A percentile compares a stretch with the other conserved stretches of the same genome.
Evolutionary conservation across 176 grass and related monocot genomes (phyloP).

Genomic region (barley (Hordeum vulgare)): DNA sequence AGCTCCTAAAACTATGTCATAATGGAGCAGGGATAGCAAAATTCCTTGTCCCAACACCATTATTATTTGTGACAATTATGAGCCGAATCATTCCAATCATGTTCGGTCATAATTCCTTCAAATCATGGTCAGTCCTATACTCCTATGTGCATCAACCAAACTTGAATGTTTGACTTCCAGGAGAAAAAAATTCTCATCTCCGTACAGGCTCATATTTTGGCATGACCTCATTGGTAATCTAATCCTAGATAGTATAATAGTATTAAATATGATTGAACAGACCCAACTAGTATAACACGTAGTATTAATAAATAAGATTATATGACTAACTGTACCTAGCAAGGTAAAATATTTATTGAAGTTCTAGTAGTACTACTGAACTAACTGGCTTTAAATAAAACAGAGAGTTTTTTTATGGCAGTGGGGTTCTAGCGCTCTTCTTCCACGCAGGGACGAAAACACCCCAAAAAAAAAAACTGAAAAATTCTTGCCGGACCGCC

Average conservation of each 20-base stretch:
- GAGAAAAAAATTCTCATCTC: neutral
- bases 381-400: neutral
- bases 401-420: neutral
- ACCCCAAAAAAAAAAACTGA: neutral
- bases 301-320: neutral
- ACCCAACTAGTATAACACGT: neutral
- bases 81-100: neutral
- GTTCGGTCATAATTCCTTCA: neutral
- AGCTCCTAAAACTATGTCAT: constrained; percentile 9
- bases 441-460: neutral
- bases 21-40: neutral
- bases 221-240: neutral
- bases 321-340: neutral
- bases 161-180: constrained; percentile 4
- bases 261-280: neutral
- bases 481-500: neutral
- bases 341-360: neutral
- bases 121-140: neutral
- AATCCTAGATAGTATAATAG: neutral
- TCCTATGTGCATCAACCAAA: neutral
- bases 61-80: constrained; percentile 26
- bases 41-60: neutral
- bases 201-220: neutral
- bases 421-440: neutral
- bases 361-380: neutral